Percentiles rank a stretch among this genome's conserved stretches.
Evolutionary conservation across 179 eudicot genomes (phyloP).

Genomic region (Silene coronaria): DNA sequence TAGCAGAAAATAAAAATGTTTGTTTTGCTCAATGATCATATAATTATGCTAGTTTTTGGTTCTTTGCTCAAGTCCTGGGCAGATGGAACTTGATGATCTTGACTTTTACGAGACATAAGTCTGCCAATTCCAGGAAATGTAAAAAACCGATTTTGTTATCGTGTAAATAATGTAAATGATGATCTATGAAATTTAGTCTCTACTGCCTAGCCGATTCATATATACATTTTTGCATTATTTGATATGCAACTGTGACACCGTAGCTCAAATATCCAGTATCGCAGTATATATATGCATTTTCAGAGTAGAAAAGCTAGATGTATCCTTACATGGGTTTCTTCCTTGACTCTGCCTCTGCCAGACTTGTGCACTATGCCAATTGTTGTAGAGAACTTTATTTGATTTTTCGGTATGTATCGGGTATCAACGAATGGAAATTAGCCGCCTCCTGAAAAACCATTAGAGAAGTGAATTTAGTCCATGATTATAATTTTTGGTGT

Average conservation of each 20-base stretch:
- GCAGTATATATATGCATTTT: background rate
- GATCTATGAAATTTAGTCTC: background rate
- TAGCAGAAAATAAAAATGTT: too few relatives aligned
- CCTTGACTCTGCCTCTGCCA: background rate
- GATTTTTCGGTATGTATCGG: background rate
- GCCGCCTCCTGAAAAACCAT: conserved; percentile 3
- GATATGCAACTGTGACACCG: background rate
- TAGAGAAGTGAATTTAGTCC: background rate
- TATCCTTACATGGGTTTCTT: background rate
- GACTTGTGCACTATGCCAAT: background rate
- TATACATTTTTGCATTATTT: background rate
- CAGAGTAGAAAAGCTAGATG: background rate
- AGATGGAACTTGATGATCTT: background rate
- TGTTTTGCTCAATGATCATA: background rate
- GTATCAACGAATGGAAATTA: background rate
- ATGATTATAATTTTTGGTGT: too few relatives aligned
- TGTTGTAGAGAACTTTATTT: background rate
- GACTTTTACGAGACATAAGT: background rate
- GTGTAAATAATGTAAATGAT: background rate
- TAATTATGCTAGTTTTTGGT: background rate
- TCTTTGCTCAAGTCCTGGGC: background rate
- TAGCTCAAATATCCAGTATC: background rate
- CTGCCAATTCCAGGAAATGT: background rate
- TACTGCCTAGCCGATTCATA: background rate
- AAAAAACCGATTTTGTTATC: background rate